Conservation (phyloP, 345 rosid species). For the Moricandia moricandioides region DNA sequence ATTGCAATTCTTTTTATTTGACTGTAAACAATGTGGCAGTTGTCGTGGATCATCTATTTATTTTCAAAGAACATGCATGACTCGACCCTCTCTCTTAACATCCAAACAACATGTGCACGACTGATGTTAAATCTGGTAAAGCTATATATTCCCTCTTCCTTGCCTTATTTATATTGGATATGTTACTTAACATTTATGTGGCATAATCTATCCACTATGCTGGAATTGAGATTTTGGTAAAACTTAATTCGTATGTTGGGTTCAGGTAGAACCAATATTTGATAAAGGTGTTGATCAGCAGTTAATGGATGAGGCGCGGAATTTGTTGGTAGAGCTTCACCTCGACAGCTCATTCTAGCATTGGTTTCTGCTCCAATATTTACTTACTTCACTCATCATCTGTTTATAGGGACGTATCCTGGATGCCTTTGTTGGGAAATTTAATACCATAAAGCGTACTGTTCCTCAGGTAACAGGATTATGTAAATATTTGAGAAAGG, state of each 20-base stretch:
- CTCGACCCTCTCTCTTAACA: conserved; percentile 83
- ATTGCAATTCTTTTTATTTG: conserved; percentile 9
- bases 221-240: background rate
- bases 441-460: conserved; percentile 92
- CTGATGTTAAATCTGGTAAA: conserved; percentile 95
- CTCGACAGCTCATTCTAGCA: conserved; percentile 15
- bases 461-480: conserved; percentile 73
- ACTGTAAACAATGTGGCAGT: conserved; percentile 52
- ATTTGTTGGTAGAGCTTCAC: conserved; percentile 61
- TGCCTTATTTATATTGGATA: conserved; percentile 15
- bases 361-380: conserved; percentile 7
- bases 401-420: conserved; percentile 73
- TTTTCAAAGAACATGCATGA: conserved; percentile 98
- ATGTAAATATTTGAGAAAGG: background rate
- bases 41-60: conserved; percentile 89
- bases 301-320: conserved; percentile 91
- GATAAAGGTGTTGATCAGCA: conserved; percentile 92
- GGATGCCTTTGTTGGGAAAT: conserved; percentile 98
- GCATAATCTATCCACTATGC: background rate
- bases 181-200: conserved; percentile 11
- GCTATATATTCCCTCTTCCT: conserved; percentile 26
- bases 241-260: conserved; percentile 26
- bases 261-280: conserved; percentile 94
- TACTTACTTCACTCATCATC: conserved; percentile 16
- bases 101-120: conserved; percentile 95